Percentiles rank a stretch among this genome's conserved stretches.
Conservation (phyloP, 2,329 filamentous ascomycete species). For the Phaeosphaeriaceae sp. region DNA sequence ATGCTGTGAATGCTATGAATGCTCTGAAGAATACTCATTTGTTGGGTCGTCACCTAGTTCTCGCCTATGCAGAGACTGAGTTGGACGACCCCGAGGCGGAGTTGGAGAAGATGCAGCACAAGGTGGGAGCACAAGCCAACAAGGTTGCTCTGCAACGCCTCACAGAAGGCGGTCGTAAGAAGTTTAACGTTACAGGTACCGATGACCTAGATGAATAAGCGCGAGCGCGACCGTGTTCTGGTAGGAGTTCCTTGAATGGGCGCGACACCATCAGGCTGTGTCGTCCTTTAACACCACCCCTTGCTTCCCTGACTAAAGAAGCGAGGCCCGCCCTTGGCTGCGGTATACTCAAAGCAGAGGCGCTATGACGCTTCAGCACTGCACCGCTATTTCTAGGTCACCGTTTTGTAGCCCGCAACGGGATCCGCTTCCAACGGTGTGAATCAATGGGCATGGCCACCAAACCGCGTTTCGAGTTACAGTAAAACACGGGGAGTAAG, state of each 20-base stretch:
- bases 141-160: conserved; percentile 90
- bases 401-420: conserved; percentile 31
- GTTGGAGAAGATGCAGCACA: conserved; percentile 96
- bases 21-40: conserved; percentile 92
- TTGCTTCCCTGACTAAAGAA: conserved; percentile 43
- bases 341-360: conserved; percentile 38
- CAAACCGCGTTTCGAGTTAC: conserved; percentile 38
- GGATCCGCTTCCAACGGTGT: conserved; percentile 35
- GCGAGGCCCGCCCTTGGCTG: conserved; percentile 38
- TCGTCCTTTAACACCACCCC: conserved; percentile 36
- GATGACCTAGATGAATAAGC: conserved; percentile 60
- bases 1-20: conserved; percentile 89
- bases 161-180: conserved; percentile 81
- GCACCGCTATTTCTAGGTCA: conserved; percentile 40
- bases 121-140: conserved; percentile 87
- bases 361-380: conserved; percentile 40
- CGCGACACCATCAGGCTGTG: conserved; percentile 35
- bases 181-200: conserved; percentile 79
- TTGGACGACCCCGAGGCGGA: conserved; percentile 92
- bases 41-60: conserved; percentile 83
- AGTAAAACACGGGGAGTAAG: conserved; percentile 33
- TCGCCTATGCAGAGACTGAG: conserved; percentile 91
- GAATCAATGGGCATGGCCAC: conserved; percentile 45
- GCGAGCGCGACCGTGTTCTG: conserved; percentile 40
- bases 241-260: conserved; percentile 31